Evolutionary conservation across 75 land plant species (phyloP).

Genomic region (Pinus tabuliformis): DNA sequence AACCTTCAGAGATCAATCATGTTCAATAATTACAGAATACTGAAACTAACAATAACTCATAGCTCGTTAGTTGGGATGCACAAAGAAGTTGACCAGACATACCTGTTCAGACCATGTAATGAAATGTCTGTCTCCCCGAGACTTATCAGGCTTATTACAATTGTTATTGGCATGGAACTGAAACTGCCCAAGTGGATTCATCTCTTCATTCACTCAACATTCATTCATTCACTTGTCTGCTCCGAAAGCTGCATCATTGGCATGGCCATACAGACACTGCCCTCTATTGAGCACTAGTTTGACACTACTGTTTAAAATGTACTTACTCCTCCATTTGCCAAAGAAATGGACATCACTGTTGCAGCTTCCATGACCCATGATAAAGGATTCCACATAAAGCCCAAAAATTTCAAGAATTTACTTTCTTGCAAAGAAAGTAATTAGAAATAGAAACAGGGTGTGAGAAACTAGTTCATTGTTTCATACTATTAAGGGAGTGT

Average conservation of each 20-base stretch:
- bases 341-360: slow-evolving; percentile 82
- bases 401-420: slow-evolving; percentile 84
- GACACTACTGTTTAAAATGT: background rate
- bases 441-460: background rate
- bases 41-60: background rate
- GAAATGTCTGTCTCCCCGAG: slow-evolving; percentile 50
- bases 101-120: slow-evolving; percentile 69
- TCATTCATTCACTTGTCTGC: slow-evolving; percentile 15
- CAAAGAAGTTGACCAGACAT: background rate
- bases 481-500: too few relatives aligned
- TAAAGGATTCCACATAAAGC: slow-evolving; percentile 92
- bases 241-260: too few relatives aligned
- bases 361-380: slow-evolving; percentile 94
- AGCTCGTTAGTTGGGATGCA: background rate
- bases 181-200: slow-evolving; percentile 23
- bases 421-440: slow-evolving; percentile 38
- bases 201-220: slow-evolving; percentile 16
- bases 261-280: too few relatives aligned
- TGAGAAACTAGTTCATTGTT: too few relatives aligned
- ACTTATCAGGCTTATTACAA: slow-evolving; percentile 12
- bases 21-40: slow-evolving; percentile 3
- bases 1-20: background rate
- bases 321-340: slow-evolving; percentile 81
- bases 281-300: too few relatives aligned
- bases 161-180: background rate